Evolutionary conservation across 495 filamentous ascomycete genomes (phyloP).

Genomic region (Aspergillus funiculosus): DNA sequence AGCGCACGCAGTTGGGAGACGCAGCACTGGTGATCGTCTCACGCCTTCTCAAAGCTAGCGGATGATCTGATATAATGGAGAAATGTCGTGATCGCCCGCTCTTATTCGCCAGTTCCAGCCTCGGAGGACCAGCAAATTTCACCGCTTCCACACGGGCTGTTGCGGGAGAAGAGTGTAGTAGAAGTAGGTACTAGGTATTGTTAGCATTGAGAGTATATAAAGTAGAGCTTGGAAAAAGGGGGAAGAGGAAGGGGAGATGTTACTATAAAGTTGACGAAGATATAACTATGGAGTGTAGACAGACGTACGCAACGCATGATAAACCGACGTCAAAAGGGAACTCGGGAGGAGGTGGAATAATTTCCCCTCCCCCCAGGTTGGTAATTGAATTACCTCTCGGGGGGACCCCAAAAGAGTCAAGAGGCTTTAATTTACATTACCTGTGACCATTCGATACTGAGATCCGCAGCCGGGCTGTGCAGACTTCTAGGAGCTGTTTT

Average conservation of each 20-base stretch:
- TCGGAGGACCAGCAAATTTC: conserved; percentile 12
- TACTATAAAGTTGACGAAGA: no score
- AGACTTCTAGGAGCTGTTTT: no score
- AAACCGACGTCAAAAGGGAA: no score
- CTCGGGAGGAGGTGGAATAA: no score
- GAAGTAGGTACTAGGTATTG: neutral
- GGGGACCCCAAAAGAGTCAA: no score
- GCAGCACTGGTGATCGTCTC: conserved; percentile 21
- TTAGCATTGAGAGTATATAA: neutral
- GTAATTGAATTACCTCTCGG: no score
- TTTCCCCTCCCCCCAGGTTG: no score
- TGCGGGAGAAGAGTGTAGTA: neutral
- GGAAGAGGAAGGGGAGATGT: neutral
- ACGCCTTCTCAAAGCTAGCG: conserved; percentile 25
- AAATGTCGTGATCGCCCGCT: conserved; percentile 46
- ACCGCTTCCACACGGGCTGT: conserved; percentile 19
- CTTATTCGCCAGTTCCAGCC: conserved; percentile 26
- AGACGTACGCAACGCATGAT: no score
- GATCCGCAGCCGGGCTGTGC: no score
- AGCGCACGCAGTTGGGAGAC: conserved; percentile 19
- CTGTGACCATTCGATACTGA: no score
- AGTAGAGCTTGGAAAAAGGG: neutral
- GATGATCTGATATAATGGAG: conserved; percentile 48
- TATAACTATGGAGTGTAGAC: no score
- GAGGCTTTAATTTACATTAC: no score